A percentile compares a stretch with the other conserved stretches of the same genome.
Evolutionary conservation across 257 asterid species (phyloP).

Genomic region (Ilex aquifolium): DNA sequence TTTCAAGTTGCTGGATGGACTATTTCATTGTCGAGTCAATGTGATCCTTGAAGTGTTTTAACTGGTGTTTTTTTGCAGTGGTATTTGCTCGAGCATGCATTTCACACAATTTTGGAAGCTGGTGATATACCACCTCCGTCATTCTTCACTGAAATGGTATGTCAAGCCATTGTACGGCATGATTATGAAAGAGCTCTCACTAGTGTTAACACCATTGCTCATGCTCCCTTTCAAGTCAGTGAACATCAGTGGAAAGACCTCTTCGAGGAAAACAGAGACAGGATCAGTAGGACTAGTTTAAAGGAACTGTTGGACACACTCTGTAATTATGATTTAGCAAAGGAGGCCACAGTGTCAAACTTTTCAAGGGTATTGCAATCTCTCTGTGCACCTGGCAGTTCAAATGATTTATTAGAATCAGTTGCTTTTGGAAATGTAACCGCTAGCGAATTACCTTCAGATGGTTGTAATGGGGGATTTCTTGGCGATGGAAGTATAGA

Average conservation of each 20-base stretch:
- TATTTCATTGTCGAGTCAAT: too few species aligned
- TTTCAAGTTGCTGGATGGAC: too few species aligned
- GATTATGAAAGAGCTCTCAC: constrained; percentile 45
- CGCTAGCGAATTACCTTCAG: constrained; percentile 12
- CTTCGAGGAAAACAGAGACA: constrained; percentile 44
- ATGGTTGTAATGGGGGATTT: constrained; percentile 1
- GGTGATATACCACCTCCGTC: constrained; percentile 71
- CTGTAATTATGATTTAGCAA: constrained; percentile 25
- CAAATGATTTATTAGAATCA: constrained; percentile 18
- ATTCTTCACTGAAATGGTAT: constrained; percentile 61
- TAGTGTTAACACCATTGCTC: constrained; percentile 52
- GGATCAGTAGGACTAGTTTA: constrained; percentile 34
- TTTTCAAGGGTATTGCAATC: constrained; percentile 49
- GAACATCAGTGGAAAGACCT: constrained; percentile 55
- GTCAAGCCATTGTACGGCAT: constrained; percentile 41
- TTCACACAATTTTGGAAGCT: constrained; percentile 61
- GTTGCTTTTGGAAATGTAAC: constrained; percentile 2
- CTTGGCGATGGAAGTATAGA: constrained; percentile 7
- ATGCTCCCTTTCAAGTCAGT: constrained; percentile 65
- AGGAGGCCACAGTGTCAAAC: constrained; percentile 50
- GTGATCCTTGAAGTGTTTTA: background rate
- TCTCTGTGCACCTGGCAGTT: constrained; percentile 30
- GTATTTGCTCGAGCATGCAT: constrained; percentile 86
- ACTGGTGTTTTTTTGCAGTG: constrained; percentile 37
- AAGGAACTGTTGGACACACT: constrained; percentile 36